Evolutionary conservation across 352 stramenopile species (phyloP), one percentile per base, ranked within the genome.

Genomic region (Phytophthora ramorum): DNA sequence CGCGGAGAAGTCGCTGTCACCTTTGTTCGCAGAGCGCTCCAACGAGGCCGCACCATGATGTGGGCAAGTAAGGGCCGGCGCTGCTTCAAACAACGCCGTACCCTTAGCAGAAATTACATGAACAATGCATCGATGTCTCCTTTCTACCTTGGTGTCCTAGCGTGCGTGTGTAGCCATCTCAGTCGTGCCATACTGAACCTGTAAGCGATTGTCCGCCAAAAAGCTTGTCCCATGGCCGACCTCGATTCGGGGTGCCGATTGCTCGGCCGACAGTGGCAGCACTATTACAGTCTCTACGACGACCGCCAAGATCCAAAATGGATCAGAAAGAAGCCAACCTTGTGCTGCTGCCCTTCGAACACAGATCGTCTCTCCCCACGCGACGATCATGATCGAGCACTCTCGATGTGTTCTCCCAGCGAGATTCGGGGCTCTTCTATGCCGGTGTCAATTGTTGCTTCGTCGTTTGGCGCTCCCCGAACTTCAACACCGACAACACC

Each of bases 391-490:
- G 49, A 60, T 47, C 10, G 47, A 45, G 14, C 37, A 8, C 19
- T 52, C 12, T 58, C 37, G 46, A 65, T 58, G 58, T 48, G 58
- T 43, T 28, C 48, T 53, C 46, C 16, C 17, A 50, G 50, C 50
- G 22, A 60, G 48, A 34, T 28, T 24, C n/a, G 32, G 20, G 32
- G 9, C 43, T 46, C 13, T 55, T 63, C 52, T 68, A 47, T 63
- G 60, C 44, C 54, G 22, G 61, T 56, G 53, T 58, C 61, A 57
- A 63, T 63, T 69, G 61, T 69, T 53, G 30, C 26, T 64, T 57
- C 19, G 30, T 60, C 47, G 58, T 57, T 40, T 47, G 45, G 35
- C 34, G 45, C 20, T 30, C 26, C 10, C 58, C 32, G 51, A 69
- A 53, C 52, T 69, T 69, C 61, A 69, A 41, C 30, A 44, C 38